Conservation (phyloP, 2,329 filamentous ascomycete species). For the Trichophyton simii region DNA sequence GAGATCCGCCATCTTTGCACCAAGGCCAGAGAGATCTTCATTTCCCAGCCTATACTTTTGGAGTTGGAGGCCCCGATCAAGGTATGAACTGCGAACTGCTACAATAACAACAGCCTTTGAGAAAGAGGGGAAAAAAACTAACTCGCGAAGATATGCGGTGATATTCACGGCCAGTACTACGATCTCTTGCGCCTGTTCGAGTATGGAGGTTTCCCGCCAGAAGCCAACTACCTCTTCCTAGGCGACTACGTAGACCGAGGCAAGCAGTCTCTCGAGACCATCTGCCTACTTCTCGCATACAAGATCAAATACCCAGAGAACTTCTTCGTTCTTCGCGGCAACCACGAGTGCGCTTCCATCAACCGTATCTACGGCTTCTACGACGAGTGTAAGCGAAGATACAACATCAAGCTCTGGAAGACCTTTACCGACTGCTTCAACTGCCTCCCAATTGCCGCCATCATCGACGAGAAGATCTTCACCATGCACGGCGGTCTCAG, state of each 20-base stretch:
- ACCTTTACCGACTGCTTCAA: slow-evolving; percentile 99
- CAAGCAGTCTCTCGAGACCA: slow-evolving; percentile 98
- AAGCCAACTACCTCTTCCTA: slow-evolving; percentile 98
- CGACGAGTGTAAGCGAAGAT: slow-evolving; percentile 97
- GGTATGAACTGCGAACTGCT: slow-evolving; percentile 41
- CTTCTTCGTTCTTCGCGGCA: slow-evolving; percentile 96
- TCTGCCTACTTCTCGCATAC: slow-evolving; percentile 90
- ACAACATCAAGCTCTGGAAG: slow-evolving; percentile 99
- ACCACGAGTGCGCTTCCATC: slow-evolving; percentile 98
- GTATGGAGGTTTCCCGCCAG: slow-evolving; percentile 93
- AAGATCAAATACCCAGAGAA: slow-evolving; percentile 99
- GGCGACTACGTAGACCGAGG: slow-evolving; percentile 98
- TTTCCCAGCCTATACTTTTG: slow-evolving; percentile 93
- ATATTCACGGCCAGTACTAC: slow-evolving; percentile 99
- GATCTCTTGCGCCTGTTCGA: slow-evolving; percentile 95
- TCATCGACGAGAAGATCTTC: slow-evolving; percentile 99
- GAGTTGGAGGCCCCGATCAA: slow-evolving; percentile 98
- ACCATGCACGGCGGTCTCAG: slow-evolving; percentile 98
- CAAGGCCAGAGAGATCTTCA: slow-evolving; percentile 98
- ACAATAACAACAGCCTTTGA: no score
- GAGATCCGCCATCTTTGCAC: slow-evolving; percentile 97
- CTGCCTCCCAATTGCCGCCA: slow-evolving; percentile 92
- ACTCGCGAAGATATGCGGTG: slow-evolving; percentile 72
- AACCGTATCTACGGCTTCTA: slow-evolving; percentile 99
- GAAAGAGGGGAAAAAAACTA: neutral